Evolutionary conservation across 2,329 filamentous ascomycete genomes (phyloP).

Genomic region (Fusarium setosum): DNA sequence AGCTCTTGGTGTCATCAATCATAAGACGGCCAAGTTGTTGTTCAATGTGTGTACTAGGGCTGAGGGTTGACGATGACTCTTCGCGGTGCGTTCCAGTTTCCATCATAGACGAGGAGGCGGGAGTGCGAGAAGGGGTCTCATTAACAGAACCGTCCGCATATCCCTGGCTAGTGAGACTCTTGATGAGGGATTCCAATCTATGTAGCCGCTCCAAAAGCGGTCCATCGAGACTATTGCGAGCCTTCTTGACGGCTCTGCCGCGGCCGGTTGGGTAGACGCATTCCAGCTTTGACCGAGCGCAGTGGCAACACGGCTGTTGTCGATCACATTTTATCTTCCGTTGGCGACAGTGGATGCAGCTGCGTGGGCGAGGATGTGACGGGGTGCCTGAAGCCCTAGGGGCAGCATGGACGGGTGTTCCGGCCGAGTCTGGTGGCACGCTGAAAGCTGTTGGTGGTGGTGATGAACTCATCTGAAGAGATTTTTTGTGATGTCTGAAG

Average conservation of each 20-base stretch:
- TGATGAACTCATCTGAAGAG: no score
- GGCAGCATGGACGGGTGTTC: no score
- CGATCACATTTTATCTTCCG: background rate
- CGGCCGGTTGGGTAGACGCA: background rate
- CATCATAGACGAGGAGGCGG: background rate
- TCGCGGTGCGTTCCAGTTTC: no score
- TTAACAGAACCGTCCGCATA: background rate
- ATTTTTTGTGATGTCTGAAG: no score
- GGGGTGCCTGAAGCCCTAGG: background rate
- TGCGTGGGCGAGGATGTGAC: background rate
- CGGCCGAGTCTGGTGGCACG: no score
- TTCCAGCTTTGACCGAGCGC: background rate
- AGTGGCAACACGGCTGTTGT: background rate
- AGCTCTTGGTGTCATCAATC: background rate
- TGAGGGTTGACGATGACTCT: no score
- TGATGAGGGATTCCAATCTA: background rate
- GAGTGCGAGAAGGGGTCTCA: background rate
- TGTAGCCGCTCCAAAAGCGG: background rate
- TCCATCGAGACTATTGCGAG: background rate
- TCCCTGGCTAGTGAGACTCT: background rate
- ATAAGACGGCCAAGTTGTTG: background rate
- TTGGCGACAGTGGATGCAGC: background rate
- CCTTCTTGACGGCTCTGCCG: background rate
- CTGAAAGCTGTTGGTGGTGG: no score
- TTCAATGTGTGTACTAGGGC: background rate